phyloP scores from a whole-genome alignment of 2,329 filamentous ascomycete genomes.

The Fusarium sp. region DNA sequence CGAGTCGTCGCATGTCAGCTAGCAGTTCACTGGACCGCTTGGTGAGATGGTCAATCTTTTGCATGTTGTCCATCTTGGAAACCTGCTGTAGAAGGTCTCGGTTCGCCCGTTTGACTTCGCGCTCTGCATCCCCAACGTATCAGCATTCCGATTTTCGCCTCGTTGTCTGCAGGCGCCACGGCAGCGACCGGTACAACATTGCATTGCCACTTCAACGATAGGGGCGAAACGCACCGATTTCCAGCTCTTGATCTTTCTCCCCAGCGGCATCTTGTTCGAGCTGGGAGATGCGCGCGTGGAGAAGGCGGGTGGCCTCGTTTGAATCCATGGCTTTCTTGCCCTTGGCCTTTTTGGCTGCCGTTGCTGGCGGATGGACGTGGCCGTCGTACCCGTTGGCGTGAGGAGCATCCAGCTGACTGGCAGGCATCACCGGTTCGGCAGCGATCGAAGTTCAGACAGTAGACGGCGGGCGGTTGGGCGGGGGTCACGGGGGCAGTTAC shows the following conservation, averaged over 20 bases:
- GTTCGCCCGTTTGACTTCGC: conserved; percentile 93
- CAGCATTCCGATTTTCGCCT: conserved; percentile 35
- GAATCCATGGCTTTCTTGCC: conserved; percentile 87
- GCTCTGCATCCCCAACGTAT: conserved; percentile 68
- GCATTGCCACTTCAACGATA: conserved; percentile 25
- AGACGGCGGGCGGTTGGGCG: conserved; percentile 30
- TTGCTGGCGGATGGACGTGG: conserved; percentile 53
- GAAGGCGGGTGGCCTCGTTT: conserved; percentile 89
- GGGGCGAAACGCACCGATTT: conserved; percentile 78
- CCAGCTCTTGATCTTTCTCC: conserved; percentile 94
- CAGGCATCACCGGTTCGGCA: conserved; percentile 50
- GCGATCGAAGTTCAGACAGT: conserved; percentile 29
- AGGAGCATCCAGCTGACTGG: conserved; percentile 55
- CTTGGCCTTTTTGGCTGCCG: conserved; percentile 80
- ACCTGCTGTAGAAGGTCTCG: conserved; percentile 89
- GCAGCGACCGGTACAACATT: neutral
- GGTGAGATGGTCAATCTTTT: conserved; percentile 90
- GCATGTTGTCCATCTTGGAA: conserved; percentile 90
- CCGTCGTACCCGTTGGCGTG: conserved; percentile 57
- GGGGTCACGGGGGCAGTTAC: conserved; percentile 37
- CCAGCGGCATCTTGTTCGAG: conserved; percentile 92
- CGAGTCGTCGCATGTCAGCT: conserved; percentile 93
- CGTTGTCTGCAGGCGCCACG: conserved; percentile 2
- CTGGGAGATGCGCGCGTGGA: conserved; percentile 94
- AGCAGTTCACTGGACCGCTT: conserved; percentile 92